Evolutionary conservation across 768 basidiomycete genomes (phyloP).

Genomic region (Suillus bovinus): DNA sequence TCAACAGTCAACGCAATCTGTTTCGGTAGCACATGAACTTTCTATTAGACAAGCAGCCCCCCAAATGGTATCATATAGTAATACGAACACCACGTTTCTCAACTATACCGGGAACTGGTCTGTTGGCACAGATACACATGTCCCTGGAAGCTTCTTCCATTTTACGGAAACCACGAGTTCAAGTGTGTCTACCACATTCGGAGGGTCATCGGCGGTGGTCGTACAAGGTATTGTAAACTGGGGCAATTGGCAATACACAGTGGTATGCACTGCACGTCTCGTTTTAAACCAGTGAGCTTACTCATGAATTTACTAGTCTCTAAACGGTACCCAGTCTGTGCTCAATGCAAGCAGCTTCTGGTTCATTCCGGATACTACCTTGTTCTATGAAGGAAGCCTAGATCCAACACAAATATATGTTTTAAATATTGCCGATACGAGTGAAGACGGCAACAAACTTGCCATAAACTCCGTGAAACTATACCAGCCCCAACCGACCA

Average conservation of each 20-base stretch:
- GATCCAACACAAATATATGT: slow-evolving; percentile 12
- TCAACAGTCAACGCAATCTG: background rate
- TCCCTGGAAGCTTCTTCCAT: slow-evolving; percentile 11
- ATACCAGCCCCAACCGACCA: slow-evolving; percentile 9
- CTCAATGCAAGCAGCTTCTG: slow-evolving; percentile 23
- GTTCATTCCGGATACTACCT: slow-evolving; percentile 21
- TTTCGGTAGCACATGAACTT: background rate
- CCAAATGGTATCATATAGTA: slow-evolving; percentile 3
- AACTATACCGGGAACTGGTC: slow-evolving; percentile 17
- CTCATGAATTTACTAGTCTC: background rate
- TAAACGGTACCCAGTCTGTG: slow-evolving; percentile 8
- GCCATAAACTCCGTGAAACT: slow-evolving; percentile 18
- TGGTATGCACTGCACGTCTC: slow-evolving; percentile 17
- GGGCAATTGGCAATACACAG: slow-evolving; percentile 26
- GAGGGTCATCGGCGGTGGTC: slow-evolving; percentile 12
- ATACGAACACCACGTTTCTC: slow-evolving; percentile 17
- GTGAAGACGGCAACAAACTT: slow-evolving; percentile 8
- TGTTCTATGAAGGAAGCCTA: slow-evolving; percentile 16
- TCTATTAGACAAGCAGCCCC: slow-evolving; percentile 6
- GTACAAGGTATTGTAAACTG: slow-evolving; percentile 21
- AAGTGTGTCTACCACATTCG: slow-evolving; percentile 11
- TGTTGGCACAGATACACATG: slow-evolving; percentile 6
- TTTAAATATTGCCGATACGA: slow-evolving; percentile 14
- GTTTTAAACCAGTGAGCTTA: background rate
- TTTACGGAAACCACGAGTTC: slow-evolving; percentile 7